Base-by-base conservation (phyloP, 192 early-diverging fungal species). In the Entomortierella parvispora region DNA sequence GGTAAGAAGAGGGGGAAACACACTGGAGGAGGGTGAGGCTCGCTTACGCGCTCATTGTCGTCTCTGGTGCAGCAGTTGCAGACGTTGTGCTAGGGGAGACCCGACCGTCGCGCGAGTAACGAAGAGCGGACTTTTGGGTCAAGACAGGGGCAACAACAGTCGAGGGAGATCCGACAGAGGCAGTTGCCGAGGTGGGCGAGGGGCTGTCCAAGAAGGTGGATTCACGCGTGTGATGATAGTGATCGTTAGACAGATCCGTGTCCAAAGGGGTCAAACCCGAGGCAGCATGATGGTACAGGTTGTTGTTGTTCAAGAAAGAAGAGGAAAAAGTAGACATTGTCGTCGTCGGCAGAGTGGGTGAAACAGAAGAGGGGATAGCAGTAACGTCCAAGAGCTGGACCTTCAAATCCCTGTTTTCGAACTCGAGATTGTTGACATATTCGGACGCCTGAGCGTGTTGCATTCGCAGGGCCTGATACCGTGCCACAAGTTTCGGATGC, bases 111-210 rank as follows among this genome's bases (percentile, higher is more conserved):
- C 56, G 32, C 1, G 55, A 52, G 48, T 72, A 72, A 9, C 70
- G 53, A 2, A 72, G 62, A 17, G 70, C 58, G 3, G 70, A 72
- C 55, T 72, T 72, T 14, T 37, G 62, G 18, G 70, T 72, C 42
- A 72, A 47, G 4, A 47, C 48, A 3, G 70, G 70, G 1, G 62
- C 70, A 17, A 33, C 2, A 9, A 33, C 37, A 8, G 54, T 52
- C 1, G 60, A 58, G 8, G 70, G 61, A 0, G 70, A 65, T 3
- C 25, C 23, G 3, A 40, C 10, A 10, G 59, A 7, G 23, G 50
- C 54, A 1, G 32, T 15, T n/a, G 52, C 23, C 0, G 40, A 44
- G 43, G 14, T 59, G 33, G 68, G 44, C 3, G 58, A 23, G 17
- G 6, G 14, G 1, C 31, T n/a, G n/a, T 18, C 40, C n/a, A 22